A percentile compares a stretch with the other conserved stretches of the same genome.
Conservation (phyloP, 257 asterid genomes). For the Forsythia viridissima region DNA sequence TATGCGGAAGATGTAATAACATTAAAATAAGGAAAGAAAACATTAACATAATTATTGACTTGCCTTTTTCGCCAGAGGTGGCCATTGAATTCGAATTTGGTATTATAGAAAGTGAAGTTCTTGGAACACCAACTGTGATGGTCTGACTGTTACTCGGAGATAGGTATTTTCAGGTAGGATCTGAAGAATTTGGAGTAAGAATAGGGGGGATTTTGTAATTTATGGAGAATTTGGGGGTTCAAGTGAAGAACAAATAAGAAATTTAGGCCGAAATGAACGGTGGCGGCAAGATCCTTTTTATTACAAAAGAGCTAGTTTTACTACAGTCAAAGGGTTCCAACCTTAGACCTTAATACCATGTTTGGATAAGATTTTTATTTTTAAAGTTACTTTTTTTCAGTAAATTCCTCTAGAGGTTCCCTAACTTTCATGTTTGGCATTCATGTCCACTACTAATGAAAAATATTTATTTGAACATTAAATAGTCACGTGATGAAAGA, state of each 20-base stretch:
- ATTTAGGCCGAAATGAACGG: constrained; percentile 29
- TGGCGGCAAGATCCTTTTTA: constrained; percentile 30
- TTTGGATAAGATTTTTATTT: neutral
- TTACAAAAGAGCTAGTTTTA: constrained; percentile 7
- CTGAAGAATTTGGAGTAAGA: constrained; percentile 27
- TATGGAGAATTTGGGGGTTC: neutral
- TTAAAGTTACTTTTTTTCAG: neutral
- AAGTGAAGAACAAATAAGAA: constrained; percentile 12
- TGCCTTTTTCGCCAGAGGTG: constrained; percentile 41
- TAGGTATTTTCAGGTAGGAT: constrained; percentile 36
- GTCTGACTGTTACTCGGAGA: constrained; percentile 33
- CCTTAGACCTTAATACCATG: neutral
- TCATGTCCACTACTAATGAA: too few species aligned
- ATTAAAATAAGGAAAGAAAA: constrained; percentile 30
- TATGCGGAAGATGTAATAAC: constrained; percentile 31
- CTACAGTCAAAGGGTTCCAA: constrained; percentile 6
- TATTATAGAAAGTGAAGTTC: neutral
- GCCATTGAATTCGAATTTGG: constrained; percentile 43
- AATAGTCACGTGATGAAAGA: too few species aligned
- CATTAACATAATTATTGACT: constrained; percentile 27
- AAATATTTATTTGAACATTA: too few species aligned
- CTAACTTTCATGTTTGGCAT: too few species aligned
- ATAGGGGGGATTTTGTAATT: constrained; percentile 29
- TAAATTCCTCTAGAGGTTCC: too few species aligned
- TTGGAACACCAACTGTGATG: constrained; percentile 20